Evolutionary conservation across 345 rosid genomes (phyloP).

Genomic region (Eucalyptus coolabah): DNA sequence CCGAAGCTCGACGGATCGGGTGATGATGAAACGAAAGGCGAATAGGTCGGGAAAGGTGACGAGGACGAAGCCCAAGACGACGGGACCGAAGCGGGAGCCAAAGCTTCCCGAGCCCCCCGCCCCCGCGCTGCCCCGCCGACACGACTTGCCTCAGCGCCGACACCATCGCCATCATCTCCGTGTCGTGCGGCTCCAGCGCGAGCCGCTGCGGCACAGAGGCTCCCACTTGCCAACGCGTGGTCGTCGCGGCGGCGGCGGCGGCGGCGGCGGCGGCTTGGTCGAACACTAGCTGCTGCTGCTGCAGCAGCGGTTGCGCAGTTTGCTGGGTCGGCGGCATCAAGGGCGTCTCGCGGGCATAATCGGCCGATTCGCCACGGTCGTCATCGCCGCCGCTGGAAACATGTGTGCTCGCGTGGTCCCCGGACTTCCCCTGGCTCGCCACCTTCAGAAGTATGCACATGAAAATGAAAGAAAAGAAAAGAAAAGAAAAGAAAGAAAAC

Average conservation of each 20-base stretch:
- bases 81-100: background rate
- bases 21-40: background rate
- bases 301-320: background rate
- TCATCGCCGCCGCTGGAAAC: background rate
- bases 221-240: background rate
- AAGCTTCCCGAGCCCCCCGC: background rate
- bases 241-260: background rate
- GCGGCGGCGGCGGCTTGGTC: background rate
- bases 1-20: background rate
- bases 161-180: background rate
- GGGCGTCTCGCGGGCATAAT: background rate
- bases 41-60: background rate
- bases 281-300: background rate
- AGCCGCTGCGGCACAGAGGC: background rate
- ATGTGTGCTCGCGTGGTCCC: background rate
- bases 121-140: background rate
- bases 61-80: background rate
- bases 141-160: conserved; percentile 1
- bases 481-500: too few relatives aligned
- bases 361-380: background rate
- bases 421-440: conserved; percentile 9
- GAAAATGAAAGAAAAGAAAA: background rate
- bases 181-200: background rate
- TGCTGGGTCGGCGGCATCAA: background rate
- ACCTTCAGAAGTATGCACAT: conserved; percentile 19